Conservation (phyloP, 257 asterid genomes). For the Ajuga chamaepitys region DNA sequence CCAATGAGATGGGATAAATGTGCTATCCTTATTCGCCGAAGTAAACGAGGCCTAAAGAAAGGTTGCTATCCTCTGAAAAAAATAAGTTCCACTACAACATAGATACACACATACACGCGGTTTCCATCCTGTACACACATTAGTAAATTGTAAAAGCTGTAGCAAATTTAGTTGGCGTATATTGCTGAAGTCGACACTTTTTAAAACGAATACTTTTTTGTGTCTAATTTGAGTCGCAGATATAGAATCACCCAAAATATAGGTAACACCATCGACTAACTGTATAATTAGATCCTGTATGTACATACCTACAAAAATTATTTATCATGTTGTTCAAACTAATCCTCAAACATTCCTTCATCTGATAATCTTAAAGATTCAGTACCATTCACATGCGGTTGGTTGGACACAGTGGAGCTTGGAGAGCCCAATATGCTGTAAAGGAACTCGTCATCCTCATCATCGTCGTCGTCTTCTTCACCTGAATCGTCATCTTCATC, state of each 20-base stretch:
- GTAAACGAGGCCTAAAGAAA: no score
- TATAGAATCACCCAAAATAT: not conserved
- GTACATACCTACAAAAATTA: constrained; percentile 26
- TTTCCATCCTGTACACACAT: no score
- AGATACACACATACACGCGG: no score
- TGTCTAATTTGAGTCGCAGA: no score
- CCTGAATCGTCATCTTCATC: constrained; percentile 31
- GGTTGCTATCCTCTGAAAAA: no score
- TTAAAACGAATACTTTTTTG: no score
- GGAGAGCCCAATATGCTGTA: constrained; percentile 71
- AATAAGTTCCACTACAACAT: no score
- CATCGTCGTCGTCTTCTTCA: constrained; percentile 32
- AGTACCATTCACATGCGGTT: constrained; percentile 90
- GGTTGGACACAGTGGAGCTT: constrained; percentile 30
- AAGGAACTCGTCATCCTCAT: constrained; percentile 49
- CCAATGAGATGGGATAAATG: no score
- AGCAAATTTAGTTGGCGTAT: no score
- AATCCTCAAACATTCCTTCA: constrained; percentile 77
- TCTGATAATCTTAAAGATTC: constrained; percentile 72
- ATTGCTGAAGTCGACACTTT: no score
- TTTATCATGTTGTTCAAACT: constrained; percentile 14
- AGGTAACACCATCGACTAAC: not conserved
- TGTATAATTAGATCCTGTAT: not conserved
- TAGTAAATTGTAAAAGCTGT: no score
- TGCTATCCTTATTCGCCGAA: no score